Conservation (phyloP, 2,329 filamentous ascomycete genomes). For the Pseudofabraea citricarpa region DNA sequence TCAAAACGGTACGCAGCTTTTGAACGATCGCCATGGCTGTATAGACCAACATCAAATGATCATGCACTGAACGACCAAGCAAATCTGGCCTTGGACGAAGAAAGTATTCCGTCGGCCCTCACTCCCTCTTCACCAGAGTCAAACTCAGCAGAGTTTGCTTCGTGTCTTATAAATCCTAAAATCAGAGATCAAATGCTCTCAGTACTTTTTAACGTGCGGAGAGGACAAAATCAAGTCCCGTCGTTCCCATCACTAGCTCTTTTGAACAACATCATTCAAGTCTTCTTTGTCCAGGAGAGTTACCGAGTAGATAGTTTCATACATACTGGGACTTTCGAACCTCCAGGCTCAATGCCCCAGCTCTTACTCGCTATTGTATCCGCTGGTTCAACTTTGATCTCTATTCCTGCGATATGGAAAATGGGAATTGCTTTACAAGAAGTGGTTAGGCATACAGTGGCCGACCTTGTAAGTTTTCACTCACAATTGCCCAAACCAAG, state of each 20-base stretch:
- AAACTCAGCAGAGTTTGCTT: constrained; percentile 5
- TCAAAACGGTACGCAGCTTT: constrained; percentile 16
- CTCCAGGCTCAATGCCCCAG: constrained; percentile 7
- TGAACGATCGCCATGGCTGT: constrained; percentile 17
- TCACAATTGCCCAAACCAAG: too few species aligned
- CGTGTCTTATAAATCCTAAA: constrained; percentile 9
- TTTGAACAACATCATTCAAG: constrained; percentile 12
- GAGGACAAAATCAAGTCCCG: constrained; percentile 2
- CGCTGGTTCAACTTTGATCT: constrained; percentile 14
- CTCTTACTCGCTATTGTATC: constrained; percentile 12
- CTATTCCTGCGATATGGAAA: constrained; percentile 16
- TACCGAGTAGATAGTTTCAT: constrained; percentile 9
- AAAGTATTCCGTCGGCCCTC: constrained; percentile 11
- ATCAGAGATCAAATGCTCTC: constrained; percentile 11
- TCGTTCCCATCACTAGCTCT: constrained; percentile 14
- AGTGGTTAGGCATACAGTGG: constrained; percentile 9
- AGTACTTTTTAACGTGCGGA: constrained; percentile 6
- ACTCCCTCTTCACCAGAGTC: constrained; percentile 7
- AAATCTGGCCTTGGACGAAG: constrained; percentile 14
- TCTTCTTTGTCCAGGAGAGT: constrained; percentile 13
- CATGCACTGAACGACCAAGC: constrained; percentile 10
- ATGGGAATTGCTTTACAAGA: constrained; percentile 19
- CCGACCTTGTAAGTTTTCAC: constrained; percentile 8
- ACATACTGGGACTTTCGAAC: constrained; percentile 10
- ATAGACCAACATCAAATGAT: constrained; percentile 12